Evolutionary conservation across 2,329 filamentous ascomycete species (phyloP).

Genomic region (Trichoderma atroviride): DNA sequence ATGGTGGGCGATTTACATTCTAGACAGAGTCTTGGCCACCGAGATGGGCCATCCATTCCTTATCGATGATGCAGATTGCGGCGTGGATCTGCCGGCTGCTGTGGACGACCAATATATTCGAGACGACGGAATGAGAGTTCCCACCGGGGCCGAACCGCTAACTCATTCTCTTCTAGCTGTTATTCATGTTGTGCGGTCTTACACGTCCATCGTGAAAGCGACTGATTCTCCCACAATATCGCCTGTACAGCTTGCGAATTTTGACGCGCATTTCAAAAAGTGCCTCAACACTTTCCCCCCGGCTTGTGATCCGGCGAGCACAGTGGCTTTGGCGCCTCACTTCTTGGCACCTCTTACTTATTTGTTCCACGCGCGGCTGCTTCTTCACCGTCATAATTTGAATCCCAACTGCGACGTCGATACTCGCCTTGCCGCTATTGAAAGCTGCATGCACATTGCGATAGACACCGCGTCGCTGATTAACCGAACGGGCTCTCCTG

Average conservation of each 20-base stretch:
- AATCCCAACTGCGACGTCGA: constrained; percentile 68
- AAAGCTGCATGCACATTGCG: constrained; percentile 73
- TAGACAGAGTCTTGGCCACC: constrained; percentile 79
- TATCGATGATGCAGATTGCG: constrained; percentile 87
- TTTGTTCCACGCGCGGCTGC: constrained; percentile 79
- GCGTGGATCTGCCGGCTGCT: constrained; percentile 76
- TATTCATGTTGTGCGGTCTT: constrained; percentile 79
- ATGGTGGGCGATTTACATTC: constrained; percentile 93
- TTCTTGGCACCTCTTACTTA: constrained; percentile 75
- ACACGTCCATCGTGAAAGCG: constrained; percentile 71
- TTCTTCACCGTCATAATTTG: constrained; percentile 88
- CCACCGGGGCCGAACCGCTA: constrained; percentile 56
- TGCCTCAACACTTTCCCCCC: constrained; percentile 77
- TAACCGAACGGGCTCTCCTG: constrained; percentile 64
- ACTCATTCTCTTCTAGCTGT: constrained; percentile 75
- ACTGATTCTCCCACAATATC: constrained; percentile 69
- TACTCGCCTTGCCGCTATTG: constrained; percentile 70
- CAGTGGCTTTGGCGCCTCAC: constrained; percentile 70
- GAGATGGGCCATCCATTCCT: constrained; percentile 79
- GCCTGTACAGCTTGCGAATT: constrained; percentile 68
- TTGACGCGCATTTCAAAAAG: constrained; percentile 77
- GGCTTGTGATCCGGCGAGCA: constrained; percentile 68
- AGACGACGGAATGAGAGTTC: constrained; percentile 57
- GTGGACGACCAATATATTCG: constrained; percentile 79
- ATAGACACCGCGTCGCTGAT: constrained; percentile 80